phyloP scores from a whole-genome alignment of 1,139 yeast genomes.

The Insectozyma bohioensis region DNA sequence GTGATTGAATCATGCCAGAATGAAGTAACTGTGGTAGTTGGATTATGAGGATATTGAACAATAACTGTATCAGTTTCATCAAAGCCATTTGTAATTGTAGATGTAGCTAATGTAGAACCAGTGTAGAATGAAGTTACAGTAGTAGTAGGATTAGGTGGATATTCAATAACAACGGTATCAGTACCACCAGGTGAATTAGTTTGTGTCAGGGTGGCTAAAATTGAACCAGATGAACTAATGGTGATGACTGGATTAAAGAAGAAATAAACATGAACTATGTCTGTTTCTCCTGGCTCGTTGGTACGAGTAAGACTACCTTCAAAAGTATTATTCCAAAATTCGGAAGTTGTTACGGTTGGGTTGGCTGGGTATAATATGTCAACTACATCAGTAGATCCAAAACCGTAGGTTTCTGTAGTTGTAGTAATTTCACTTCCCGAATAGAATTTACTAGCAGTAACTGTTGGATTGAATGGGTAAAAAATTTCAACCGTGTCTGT shows the following conservation, averaged over 20 bases:
- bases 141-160: conserved; percentile 14
- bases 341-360: conserved; percentile 15
- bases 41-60: conserved; percentile 19
- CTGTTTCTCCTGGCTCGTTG: conserved; percentile 14
- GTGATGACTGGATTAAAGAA: conserved; percentile 16
- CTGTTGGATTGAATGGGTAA: conserved; percentile 15
- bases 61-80: conserved; percentile 18
- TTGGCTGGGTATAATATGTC: conserved; percentile 18
- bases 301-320: conserved; percentile 8
- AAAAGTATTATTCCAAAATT: conserved; percentile 9
- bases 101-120: conserved; percentile 13
- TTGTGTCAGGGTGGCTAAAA: conserved; percentile 10
- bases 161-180: conserved; percentile 18
- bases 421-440: conserved; percentile 11
- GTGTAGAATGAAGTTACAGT: conserved; percentile 15
- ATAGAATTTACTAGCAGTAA: conserved; percentile 14
- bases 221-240: conserved; percentile 13
- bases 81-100: conserved; percentile 11
- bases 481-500: conserved; percentile 20
- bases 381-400: conserved; percentile 18
- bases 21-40: conserved; percentile 9
- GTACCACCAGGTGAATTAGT: conserved; percentile 15
- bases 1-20: conserved; percentile 1
- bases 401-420: conserved; percentile 9
- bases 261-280: conserved; percentile 18